A percentile compares a stretch with the other conserved stretches of the same genome.
Evolutionary conservation across 305 asterid genomes (phyloP).

Genomic region (Fraxinus nigra): DNA sequence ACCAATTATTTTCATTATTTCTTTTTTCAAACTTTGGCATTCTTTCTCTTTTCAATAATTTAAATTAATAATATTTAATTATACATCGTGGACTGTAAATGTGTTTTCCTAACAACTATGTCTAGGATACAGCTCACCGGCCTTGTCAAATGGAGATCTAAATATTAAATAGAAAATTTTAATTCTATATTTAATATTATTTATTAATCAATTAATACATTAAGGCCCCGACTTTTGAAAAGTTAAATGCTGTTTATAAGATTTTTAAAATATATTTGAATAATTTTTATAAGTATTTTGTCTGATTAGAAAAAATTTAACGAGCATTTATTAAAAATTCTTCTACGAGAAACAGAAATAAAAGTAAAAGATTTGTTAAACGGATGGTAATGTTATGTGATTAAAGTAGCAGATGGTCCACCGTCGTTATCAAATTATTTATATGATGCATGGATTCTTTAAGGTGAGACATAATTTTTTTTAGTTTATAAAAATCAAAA

Average conservation of each 20-base stretch:
- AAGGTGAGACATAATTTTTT: background rate
- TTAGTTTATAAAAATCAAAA: background rate
- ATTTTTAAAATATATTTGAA: no score
- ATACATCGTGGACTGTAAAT: background rate
- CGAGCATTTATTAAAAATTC: no score
- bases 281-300: no score
- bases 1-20: slow-evolving; percentile 10
- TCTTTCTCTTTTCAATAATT: background rate
- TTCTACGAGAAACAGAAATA: no score
- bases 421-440: background rate
- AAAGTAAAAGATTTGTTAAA: no score
- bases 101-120: slow-evolving; percentile 27
- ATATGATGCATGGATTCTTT: background rate
- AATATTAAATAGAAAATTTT: background rate
- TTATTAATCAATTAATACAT: background rate
- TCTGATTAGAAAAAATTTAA: no score
- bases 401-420: slow-evolving; percentile 6
- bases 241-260: no score
- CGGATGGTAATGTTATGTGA: background rate
- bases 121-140: slow-evolving; percentile 27
- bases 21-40: slow-evolving; percentile 26
- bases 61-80: background rate
- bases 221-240: background rate
- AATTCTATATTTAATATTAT: background rate
- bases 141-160: background rate